These are phyloP conservation scores for Yamadazyma diospyri DNA, from an alignment of 1,139 yeast genomes.

Conservation along the genomic window DNA sequence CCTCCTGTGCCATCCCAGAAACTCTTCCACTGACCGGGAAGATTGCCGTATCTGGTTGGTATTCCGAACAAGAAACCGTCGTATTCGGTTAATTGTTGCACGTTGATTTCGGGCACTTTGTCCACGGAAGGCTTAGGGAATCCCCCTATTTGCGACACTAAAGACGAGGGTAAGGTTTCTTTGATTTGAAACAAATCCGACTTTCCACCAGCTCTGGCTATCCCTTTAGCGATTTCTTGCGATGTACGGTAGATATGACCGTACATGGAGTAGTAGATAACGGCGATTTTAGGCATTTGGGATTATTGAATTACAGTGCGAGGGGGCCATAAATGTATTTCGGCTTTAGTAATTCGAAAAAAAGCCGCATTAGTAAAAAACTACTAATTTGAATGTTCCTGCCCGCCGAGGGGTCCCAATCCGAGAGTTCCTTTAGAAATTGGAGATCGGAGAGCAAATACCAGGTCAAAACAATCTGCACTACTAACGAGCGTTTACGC, in stretches of 20 bases:
- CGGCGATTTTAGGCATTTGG: slow-evolving; percentile 25
- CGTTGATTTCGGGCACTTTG: slow-evolving; percentile 64
- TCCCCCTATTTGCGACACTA: slow-evolving; percentile 55
- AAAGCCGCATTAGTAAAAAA: too few species aligned
- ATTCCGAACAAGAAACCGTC: slow-evolving; percentile 79
- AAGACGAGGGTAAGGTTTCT: slow-evolving; percentile 67
- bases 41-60: slow-evolving; percentile 80
- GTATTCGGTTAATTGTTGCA: slow-evolving; percentile 55
- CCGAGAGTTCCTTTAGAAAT: too few species aligned
- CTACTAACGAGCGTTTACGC: not conserved
- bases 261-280: slow-evolving; percentile 77
- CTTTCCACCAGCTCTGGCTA: slow-evolving; percentile 67
- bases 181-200: slow-evolving; percentile 76
- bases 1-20: slow-evolving; percentile 85
- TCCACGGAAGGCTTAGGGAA: slow-evolving; percentile 49
- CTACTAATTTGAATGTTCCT: too few species aligned
- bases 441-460: too few species aligned
- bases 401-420: too few species aligned
- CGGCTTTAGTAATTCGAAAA: too few species aligned
- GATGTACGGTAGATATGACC: slow-evolving; percentile 74
- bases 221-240: slow-evolving; percentile 64
- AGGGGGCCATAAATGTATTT: too few species aligned
- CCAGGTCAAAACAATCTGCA: too few species aligned
- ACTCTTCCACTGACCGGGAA: slow-evolving; percentile 77
- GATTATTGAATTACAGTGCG: too few species aligned